A percentile compares a stretch with the other conserved stretches of the same genome.
These are phyloP conservation scores for Salmacisia buchloeana DNA, from an alignment of 1,284 basidiomycete genomes.

Conservation along the genomic window DNA sequence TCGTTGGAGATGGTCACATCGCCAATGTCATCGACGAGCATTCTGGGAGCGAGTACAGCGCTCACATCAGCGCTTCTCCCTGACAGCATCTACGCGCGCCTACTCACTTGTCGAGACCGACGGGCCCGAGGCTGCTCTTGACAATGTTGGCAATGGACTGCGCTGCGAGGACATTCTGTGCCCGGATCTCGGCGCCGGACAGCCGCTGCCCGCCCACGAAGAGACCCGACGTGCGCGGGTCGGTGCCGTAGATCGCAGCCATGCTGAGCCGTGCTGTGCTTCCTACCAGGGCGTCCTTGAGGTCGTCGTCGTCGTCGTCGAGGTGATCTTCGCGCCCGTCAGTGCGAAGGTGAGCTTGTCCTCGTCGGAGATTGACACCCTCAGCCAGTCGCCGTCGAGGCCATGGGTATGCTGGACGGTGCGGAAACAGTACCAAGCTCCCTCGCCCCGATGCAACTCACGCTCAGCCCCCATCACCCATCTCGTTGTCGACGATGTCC, in stretches of 20 bases:
- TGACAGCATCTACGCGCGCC: background rate
- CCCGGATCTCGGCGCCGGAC: constrained; percentile 88
- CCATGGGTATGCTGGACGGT: too few relatives aligned
- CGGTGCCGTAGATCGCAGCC: constrained; percentile 49
- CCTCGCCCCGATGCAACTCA: too few relatives aligned
- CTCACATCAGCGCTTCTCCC: constrained; percentile 14
- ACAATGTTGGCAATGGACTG: constrained; percentile 96
- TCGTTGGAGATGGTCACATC: constrained; percentile 99
- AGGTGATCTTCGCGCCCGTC: too few relatives aligned
- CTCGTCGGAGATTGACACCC: too few relatives aligned
- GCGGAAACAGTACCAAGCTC: too few relatives aligned
- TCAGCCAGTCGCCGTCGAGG: too few relatives aligned
- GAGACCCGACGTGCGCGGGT: constrained; percentile 48
- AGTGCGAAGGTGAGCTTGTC: too few relatives aligned
- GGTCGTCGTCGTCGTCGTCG: too few relatives aligned
- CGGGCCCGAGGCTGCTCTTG: constrained; percentile 90
- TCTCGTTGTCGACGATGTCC: too few relatives aligned
- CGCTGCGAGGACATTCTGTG: constrained; percentile 87
- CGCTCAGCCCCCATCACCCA: too few relatives aligned
- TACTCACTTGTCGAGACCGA: constrained; percentile 56
- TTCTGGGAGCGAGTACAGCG: constrained; percentile 16
- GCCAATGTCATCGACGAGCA: constrained; percentile 98
- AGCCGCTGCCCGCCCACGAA: constrained; percentile 91
- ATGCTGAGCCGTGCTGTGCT: too few relatives aligned
- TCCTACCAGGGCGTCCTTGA: too few relatives aligned